Evolutionary conservation across 768 basidiomycete genomes (phyloP), one percentile per base, ranked within the genome.

Genomic region (Suillus occidentalis): DNA sequence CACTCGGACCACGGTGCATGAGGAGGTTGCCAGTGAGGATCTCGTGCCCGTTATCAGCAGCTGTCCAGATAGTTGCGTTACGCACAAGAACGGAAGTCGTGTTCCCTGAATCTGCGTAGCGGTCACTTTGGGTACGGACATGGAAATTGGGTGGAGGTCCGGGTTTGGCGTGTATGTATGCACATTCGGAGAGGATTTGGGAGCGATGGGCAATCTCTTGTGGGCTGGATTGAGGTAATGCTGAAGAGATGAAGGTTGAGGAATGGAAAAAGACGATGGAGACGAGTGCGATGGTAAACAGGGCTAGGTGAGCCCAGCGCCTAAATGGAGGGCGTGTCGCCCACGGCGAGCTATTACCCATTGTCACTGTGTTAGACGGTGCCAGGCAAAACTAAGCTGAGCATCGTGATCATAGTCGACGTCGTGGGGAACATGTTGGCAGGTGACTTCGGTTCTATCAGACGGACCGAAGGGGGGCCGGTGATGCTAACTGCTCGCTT

Each of bases 41-140:
- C 65, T 89, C 80, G 2, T 86, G 85, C 0, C 93, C 93, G 50
- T 90, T 86, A 34, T 86, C 72, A 28, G 76, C 73, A 9, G 93
- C 92, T 1, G 93, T 95, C 94, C 94, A 96, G 67, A 97, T 84
- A 36, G 81, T 91, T 31, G 88, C 94, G 67, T 94, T 91, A 73
- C 81, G 84, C 62, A 95, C 83, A 58, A 91, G 79, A 6, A 85
- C 80, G 2, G 91, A 80, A 59, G 79, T 80, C 3, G 92, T 90
- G 3, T 87, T 89, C 28, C 20, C 36, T 18, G 50, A 28, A 2
- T 78, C 78, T 10, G 80, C 87, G 69, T 85, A 91, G 5, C 91
- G 82, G 73, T 92, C 91, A 10, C 89, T 92, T 55, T 77, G 72
- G 6, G 75, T 73, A 7, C 90, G 84, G 16, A 72, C 60, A 65